Percentiles rank a stretch among this genome's conserved stretches.
Evolutionary conservation across 2,329 filamentous ascomycete species (phyloP).

Genomic region (Incumbomyces delicatus): DNA sequence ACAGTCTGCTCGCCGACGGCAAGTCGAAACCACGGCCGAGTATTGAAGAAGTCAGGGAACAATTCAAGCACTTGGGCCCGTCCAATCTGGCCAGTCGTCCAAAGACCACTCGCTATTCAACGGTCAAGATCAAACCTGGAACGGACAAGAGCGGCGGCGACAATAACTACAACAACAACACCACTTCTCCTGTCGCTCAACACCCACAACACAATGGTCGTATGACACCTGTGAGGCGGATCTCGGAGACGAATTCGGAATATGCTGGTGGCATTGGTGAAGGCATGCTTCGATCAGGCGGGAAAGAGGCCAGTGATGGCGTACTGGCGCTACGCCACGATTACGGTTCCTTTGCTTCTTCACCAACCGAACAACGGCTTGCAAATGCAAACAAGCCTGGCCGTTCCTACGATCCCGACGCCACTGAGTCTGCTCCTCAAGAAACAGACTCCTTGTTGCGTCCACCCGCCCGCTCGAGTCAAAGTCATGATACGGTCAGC

Average conservation of each 20-base stretch:
- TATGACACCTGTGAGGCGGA: conserved; percentile 23
- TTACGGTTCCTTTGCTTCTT: conserved; percentile 37
- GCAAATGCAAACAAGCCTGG: conserved; percentile 21
- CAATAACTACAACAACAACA: no score
- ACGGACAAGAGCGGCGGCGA: conserved; percentile 18
- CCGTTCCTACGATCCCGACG: conserved; percentile 10
- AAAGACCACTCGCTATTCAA: conserved; percentile 50
- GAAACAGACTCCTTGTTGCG: conserved; percentile 1
- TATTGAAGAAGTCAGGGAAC: conserved; percentile 46
- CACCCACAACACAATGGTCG: conserved; percentile 34
- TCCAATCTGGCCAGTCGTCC: conserved; percentile 54
- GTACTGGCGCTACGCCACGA: conserved; percentile 50
- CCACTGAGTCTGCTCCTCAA: not conserved
- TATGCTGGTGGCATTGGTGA: conserved; percentile 44
- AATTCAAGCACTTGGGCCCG: conserved; percentile 54
- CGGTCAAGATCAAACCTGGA: conserved; percentile 57
- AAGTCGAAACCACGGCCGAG: conserved; percentile 37
- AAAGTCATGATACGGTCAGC: conserved; percentile 16
- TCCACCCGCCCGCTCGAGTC: conserved; percentile 10
- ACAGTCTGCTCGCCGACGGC: conserved; percentile 22
- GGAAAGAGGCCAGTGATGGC: conserved; percentile 53
- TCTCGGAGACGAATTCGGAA: conserved; percentile 27
- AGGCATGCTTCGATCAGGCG: conserved; percentile 44
- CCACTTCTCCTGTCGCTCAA: conserved; percentile 24
- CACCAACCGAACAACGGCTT: conserved; percentile 15